These are phyloP conservation scores for Sarocladium brachiariae DNA, from an alignment of 2,329 filamentous ascomycete genomes.

Conservation along the genomic window DNA sequence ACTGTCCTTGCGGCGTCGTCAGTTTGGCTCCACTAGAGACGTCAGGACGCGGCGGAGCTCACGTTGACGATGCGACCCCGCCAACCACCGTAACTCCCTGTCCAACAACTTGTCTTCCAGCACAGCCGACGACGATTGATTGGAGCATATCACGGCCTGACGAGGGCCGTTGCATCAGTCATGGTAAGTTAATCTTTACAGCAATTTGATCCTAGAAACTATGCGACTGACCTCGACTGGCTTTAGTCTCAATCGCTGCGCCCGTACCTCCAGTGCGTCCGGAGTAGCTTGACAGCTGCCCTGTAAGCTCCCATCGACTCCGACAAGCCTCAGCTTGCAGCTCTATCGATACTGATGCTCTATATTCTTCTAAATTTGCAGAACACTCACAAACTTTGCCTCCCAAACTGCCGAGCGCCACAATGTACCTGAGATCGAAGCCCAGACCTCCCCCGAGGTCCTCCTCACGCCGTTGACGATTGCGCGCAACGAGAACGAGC, in stretches of 20 bases:
- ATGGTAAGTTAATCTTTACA: conserved; percentile 8
- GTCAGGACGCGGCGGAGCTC: conserved; percentile 24
- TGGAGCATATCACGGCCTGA: conserved; percentile 10
- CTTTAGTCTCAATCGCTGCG: conserved; percentile 86
- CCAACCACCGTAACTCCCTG: conserved; percentile 13
- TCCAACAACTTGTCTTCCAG: neutral
- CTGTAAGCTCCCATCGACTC: conserved; percentile 47
- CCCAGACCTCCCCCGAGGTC: conserved; percentile 85
- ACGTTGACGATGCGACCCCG: conserved; percentile 19
- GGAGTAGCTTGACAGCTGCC: conserved; percentile 87
- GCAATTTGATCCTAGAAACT: neutral
- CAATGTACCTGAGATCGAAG: conserved; percentile 97
- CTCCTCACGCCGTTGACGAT: conserved; percentile 86
- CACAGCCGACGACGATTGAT: conserved; percentile 5
- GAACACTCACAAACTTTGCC: conserved; percentile 79
- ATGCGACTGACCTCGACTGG: neutral
- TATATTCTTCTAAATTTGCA: neutral
- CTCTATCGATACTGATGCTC: neutral
- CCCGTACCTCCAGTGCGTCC: conserved; percentile 93
- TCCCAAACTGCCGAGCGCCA: conserved; percentile 94
- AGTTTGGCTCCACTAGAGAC: conserved; percentile 25
- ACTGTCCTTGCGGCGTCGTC: conserved; percentile 2
- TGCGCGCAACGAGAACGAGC: conserved; percentile 93
- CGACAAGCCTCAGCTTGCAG: neutral
- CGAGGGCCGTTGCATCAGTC: conserved; percentile 9